Base-by-base conservation (phyloP, 331 rosid species). In the Stylosanthes scabra region DNA sequence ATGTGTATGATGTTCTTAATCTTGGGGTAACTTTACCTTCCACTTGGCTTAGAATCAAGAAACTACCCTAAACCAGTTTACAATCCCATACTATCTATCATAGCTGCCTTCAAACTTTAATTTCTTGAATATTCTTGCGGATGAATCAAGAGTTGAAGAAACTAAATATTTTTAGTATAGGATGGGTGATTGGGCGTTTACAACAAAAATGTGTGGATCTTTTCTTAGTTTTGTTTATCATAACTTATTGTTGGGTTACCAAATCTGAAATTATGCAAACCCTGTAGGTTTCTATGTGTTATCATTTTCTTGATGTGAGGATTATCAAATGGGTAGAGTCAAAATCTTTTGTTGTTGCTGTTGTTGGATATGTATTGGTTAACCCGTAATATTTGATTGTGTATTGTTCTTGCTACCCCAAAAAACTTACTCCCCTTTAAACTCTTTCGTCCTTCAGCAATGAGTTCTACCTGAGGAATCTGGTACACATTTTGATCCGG, bases 331-430 rank as follows among this genome's bases (percentile, higher is more conserved):
- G 46, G 46, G 69, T 52, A 25, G 64, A 63, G 52, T 45, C 56
- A 63, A 59, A 61, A 56, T 70, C 54, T 70, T 70, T 78, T 63
- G 61, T 29, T 63, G 66, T 78, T 10, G 11, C 49, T 69, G 46
- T 28, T 59, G 70, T 28, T 59, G 70, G 70, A 46, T 58, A 47
- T 40, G 7, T 13, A 8, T 58, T 59, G 11, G n/a, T 59, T 7
- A 45, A 59, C 16, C 47, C n/a, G 39, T 61, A 41, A 42, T 42
- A 63, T 65, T 72, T 57, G 16, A 54, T 63, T 39, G 51, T 60
- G 59, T 59, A 45, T 37, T 46, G 62, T 54, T 50, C 27, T 37
- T 25, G 7, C 72, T 7, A 50, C 45, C 14, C 5, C 55, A 49
- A 68, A 68, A 49, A 40, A 39, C 65, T 56, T 58, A 31, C 37